Conservation (phyloP, 2,329 filamentous ascomycete genomes). For the Sodiomyces alkalinus region DNA sequence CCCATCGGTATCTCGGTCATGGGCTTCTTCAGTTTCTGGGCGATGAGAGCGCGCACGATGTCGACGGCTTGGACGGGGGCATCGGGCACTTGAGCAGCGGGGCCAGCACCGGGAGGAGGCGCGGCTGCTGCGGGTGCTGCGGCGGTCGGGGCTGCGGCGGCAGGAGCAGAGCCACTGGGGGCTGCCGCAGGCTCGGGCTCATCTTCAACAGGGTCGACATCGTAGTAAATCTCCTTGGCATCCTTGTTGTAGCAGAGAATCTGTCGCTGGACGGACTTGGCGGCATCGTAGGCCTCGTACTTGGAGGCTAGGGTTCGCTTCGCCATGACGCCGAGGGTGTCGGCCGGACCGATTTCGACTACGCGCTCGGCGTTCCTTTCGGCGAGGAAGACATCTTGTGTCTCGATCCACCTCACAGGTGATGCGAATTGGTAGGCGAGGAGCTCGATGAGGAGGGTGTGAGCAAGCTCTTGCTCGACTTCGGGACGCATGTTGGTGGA, state of each 20-base stretch:
- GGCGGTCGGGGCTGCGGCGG: constrained; percentile 34
- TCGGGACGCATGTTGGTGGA: constrained; percentile 74
- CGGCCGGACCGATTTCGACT: constrained; percentile 91
- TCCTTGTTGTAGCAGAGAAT: constrained; percentile 99
- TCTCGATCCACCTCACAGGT: constrained; percentile 98
- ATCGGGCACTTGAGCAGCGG: constrained; percentile 76
- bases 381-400: constrained; percentile 96
- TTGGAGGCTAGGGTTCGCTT: constrained; percentile 90
- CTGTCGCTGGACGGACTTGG: constrained; percentile 88
- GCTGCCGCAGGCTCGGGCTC: constrained; percentile 52
- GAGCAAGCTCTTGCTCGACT: constrained; percentile 96
- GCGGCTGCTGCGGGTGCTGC: constrained; percentile 41
- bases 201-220: constrained; percentile 87
- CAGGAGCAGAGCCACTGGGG: constrained; percentile 29
- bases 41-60: constrained; percentile 75
- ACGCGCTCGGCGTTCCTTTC: constrained; percentile 94
- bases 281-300: constrained; percentile 97
- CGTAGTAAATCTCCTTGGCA: constrained; percentile 98
- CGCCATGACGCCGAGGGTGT: constrained; percentile 95
- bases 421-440: constrained; percentile 98
- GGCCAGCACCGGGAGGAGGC: constrained; percentile 60
- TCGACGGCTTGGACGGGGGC: constrained; percentile 78
- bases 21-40: constrained; percentile 95
- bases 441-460: constrained; percentile 95
- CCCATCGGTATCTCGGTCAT: constrained; percentile 75